Conservation (phyloP, 1,139 yeast genomes). For the Yamadazyma diddensiae region DNA sequence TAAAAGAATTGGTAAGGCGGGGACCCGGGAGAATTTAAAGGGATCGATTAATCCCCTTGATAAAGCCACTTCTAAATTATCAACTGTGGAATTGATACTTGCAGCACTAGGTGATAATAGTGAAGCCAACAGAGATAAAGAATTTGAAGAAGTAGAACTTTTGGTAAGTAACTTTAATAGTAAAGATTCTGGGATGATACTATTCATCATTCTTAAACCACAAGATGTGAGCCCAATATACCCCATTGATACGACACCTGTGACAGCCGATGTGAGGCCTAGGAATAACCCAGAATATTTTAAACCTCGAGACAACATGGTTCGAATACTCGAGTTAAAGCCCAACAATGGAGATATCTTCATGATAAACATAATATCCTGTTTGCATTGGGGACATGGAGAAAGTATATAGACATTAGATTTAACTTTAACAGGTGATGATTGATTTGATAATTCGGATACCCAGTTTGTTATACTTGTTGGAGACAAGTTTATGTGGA, state of each 20-base stretch:
- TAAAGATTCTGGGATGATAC: slow-evolving; percentile 34
- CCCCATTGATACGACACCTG: slow-evolving; percentile 43
- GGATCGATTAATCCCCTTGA: slow-evolving; percentile 39
- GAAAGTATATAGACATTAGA: slow-evolving; percentile 19
- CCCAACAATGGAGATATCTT: slow-evolving; percentile 28
- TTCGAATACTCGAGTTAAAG: slow-evolving; percentile 19
- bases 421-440: background rate
- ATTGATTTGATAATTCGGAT: slow-evolving; percentile 9
- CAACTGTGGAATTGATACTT: slow-evolving; percentile 20
- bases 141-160: background rate
- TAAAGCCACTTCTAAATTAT: slow-evolving; percentile 33
- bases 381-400: slow-evolving; percentile 46
- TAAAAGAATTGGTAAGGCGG: slow-evolving; percentile 38
- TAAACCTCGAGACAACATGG: slow-evolving; percentile 21
- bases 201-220: slow-evolving; percentile 40
- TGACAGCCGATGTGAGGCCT: slow-evolving; percentile 40
- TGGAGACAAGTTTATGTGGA: slow-evolving; percentile 4
- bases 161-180: slow-evolving; percentile 30
- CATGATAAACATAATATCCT: slow-evolving; percentile 34
- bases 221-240: slow-evolving; percentile 41
- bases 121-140: slow-evolving; percentile 15
- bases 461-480: slow-evolving; percentile 19
- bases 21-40: slow-evolving; percentile 38
- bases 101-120: slow-evolving; percentile 18
- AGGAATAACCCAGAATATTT: slow-evolving; percentile 34